Evolutionary conservation across 2,329 filamentous ascomycete species (phyloP).

Genomic region (Neofusicoccum kwambonambiense): DNA sequence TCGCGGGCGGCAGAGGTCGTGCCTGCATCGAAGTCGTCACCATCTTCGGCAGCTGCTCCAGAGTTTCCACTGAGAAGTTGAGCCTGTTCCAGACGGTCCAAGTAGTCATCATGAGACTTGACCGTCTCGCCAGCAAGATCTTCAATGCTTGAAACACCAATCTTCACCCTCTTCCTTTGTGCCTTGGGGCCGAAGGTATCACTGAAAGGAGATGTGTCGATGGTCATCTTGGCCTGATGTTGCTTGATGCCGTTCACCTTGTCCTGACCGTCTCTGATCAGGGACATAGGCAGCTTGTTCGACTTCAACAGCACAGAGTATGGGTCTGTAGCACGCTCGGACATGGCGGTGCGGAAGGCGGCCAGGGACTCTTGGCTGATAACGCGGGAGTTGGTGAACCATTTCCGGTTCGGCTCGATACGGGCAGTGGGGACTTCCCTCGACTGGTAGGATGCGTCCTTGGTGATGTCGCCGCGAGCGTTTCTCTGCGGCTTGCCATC

Average conservation of each 20-base stretch:
- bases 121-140: conserved; percentile 79
- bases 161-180: conserved; percentile 87
- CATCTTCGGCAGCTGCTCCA: conserved; percentile 54
- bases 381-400: conserved; percentile 92
- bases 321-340: conserved; percentile 83
- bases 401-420: conserved; percentile 94
- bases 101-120: conserved; percentile 77
- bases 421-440: conserved; percentile 77
- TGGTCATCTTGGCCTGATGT: conserved; percentile 89
- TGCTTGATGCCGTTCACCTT: conserved; percentile 79
- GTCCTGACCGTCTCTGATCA: conserved; percentile 76
- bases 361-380: conserved; percentile 87
- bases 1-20: conserved; percentile 48
- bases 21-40: conserved; percentile 34
- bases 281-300: conserved; percentile 93
- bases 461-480: conserved; percentile 76
- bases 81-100: conserved; percentile 76
- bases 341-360: conserved; percentile 87
- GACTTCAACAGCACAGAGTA: conserved; percentile 94
- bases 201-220: conserved; percentile 81
- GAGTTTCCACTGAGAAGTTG: conserved; percentile 71
- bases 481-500: conserved; percentile 82
- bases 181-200: conserved; percentile 93
- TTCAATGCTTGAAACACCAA: conserved; percentile 75
- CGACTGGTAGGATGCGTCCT: conserved; percentile 81